These are phyloP conservation scores for Cyclotella kingstonii DNA, from an alignment of 108 stramenopile genomes.

Conservation along the genomic window DNA sequence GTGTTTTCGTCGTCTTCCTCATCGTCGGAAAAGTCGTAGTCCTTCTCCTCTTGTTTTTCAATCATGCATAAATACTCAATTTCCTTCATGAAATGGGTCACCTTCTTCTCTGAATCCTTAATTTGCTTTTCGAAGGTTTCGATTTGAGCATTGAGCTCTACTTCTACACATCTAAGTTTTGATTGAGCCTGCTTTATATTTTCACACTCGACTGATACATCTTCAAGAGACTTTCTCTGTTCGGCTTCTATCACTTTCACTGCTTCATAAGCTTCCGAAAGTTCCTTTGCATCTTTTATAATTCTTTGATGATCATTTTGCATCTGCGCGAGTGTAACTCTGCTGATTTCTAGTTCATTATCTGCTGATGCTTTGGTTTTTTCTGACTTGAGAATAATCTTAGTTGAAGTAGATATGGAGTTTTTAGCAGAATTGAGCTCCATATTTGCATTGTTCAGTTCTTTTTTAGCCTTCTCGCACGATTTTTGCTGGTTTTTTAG, in stretches of 20 bases:
- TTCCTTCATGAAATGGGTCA: slow-evolving; percentile 62
- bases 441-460: slow-evolving; percentile 65
- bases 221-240: slow-evolving; percentile 64
- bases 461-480: slow-evolving; percentile 64
- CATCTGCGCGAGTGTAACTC: slow-evolving; percentile 52
- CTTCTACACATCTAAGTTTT: slow-evolving; percentile 68
- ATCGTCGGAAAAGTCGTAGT: slow-evolving; percentile 56
- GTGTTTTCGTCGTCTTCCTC: slow-evolving; percentile 57
- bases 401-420: slow-evolving; percentile 59
- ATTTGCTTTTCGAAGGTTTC: slow-evolving; percentile 72
- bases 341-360: slow-evolving; percentile 49
- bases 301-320: slow-evolving; percentile 63
- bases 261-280: slow-evolving; percentile 70
- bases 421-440: slow-evolving; percentile 71
- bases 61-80: slow-evolving; percentile 54
- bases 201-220: slow-evolving; percentile 57
- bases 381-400: slow-evolving; percentile 66
- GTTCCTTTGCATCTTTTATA: slow-evolving; percentile 62
- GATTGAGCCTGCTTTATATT: slow-evolving; percentile 65
- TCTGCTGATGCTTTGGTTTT: slow-evolving; percentile 52
- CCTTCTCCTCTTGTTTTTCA: slow-evolving; percentile 59
- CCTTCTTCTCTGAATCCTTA: slow-evolving; percentile 61
- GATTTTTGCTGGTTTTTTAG: slow-evolving; percentile 83
- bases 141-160: slow-evolving; percentile 78
- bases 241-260: slow-evolving; percentile 72